phyloP scores from a whole-genome alignment of 345 rosid species.

The Bretschneidera sinensis region DNA sequence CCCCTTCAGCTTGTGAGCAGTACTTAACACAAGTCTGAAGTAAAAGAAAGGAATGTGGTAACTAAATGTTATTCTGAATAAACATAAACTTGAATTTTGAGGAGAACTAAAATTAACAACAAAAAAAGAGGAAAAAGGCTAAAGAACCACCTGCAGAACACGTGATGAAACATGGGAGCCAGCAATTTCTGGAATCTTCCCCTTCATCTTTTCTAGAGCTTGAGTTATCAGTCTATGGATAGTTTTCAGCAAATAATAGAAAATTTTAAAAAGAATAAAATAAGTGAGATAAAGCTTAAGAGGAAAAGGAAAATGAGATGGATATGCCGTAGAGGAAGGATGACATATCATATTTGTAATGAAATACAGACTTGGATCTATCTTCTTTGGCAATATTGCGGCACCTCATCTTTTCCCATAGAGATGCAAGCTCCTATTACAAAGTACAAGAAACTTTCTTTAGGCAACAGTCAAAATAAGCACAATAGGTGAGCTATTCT shows the following conservation, averaged over 20 bases:
- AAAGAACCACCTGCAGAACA: constrained; percentile 69
- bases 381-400: constrained; percentile 80
- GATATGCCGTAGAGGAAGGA: background rate
- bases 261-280: background rate
- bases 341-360: background rate
- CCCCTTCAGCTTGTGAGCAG: constrained; percentile 73
- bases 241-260: constrained; percentile 4
- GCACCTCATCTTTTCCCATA: constrained; percentile 95
- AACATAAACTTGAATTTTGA: background rate
- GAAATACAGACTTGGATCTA: constrained; percentile 59
- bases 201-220: constrained; percentile 81
- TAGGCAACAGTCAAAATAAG: no score
- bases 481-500: background rate
- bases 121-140: background rate
- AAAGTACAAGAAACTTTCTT: background rate
- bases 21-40: constrained; percentile 73
- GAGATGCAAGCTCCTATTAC: constrained; percentile 73
- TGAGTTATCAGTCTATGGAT: constrained; percentile 56
- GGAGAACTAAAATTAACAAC: background rate
- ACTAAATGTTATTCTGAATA: no score
- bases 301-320: background rate
- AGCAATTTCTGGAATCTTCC: constrained; percentile 87
- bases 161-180: constrained; percentile 84
- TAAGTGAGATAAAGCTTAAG: no score
- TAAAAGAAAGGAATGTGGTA: constrained; percentile 13